Conservation (phyloP, 139 green algal species). For the Coelastrella sp. region DNA sequence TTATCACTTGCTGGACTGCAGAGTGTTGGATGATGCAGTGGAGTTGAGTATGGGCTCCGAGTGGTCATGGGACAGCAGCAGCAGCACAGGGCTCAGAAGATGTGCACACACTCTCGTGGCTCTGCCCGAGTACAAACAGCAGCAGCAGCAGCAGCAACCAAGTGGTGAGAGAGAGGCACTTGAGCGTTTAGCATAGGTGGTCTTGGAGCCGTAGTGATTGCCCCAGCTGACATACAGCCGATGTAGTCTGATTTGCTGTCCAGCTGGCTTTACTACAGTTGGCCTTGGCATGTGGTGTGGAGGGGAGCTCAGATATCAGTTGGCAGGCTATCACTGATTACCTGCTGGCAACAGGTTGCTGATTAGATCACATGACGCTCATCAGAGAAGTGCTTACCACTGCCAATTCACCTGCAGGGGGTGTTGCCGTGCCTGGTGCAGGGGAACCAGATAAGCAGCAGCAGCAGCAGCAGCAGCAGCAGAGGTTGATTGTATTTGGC, state of each 20-base stretch:
- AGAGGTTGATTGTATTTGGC: constrained; percentile 16
- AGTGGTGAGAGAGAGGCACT: too few species aligned
- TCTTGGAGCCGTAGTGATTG: not conserved
- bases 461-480: not conserved
- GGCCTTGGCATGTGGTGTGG: not conserved
- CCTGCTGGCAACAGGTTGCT: too few species aligned
- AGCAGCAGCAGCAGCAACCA: not conserved
- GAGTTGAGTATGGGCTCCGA: not conserved
- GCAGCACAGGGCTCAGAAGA: not conserved
- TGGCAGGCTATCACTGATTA: too few species aligned
- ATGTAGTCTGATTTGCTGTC: not conserved
- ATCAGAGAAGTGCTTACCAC: too few species aligned
- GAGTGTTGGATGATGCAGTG: not conserved
- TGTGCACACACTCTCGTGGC: constrained; percentile 11
- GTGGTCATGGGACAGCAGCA: not conserved
- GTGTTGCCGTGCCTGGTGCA: not conserved
- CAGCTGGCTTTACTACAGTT: not conserved
- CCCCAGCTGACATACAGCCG: not conserved
- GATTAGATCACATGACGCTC: too few species aligned
- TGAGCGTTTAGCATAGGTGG: not conserved
- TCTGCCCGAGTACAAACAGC: not conserved
- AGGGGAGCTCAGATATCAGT: too few species aligned
- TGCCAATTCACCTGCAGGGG: too few species aligned
- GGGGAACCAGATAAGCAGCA: not conserved
- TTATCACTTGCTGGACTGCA: not conserved